These are phyloP conservation scores for Saccharomyces paradoxus DNA, from an alignment of 805 yeast species.

Conservation along the genomic window DNA sequence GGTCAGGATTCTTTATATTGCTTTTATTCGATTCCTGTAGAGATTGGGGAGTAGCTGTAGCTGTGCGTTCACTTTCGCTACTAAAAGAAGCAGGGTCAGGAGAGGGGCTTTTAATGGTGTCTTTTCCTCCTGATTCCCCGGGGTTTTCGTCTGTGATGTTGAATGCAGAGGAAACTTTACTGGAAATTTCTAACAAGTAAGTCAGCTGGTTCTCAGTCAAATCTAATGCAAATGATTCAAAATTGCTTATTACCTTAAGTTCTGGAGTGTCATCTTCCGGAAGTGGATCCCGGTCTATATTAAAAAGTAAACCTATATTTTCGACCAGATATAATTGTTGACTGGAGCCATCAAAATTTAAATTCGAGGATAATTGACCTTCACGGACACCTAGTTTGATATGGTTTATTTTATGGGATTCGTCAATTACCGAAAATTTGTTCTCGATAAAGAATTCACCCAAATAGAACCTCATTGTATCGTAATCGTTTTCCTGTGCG, in stretches of 20 bases:
- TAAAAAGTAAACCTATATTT: slow-evolving; percentile 52
- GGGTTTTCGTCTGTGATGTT: slow-evolving; percentile 37
- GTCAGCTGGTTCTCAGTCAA: slow-evolving; percentile 68
- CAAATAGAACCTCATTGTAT: slow-evolving; percentile 59
- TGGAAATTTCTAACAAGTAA: slow-evolving; percentile 47
- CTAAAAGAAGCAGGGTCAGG: slow-evolving; percentile 14
- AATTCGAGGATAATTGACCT: slow-evolving; percentile 56
- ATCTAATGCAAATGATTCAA: slow-evolving; percentile 50
- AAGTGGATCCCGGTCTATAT: slow-evolving; percentile 47
- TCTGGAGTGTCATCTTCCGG: slow-evolving; percentile 36
- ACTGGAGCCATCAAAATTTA: slow-evolving; percentile 31
- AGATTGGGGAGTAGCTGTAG: neutral
- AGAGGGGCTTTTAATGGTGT: slow-evolving; percentile 32
- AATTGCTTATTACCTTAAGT: slow-evolving; percentile 44
- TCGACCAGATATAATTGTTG: slow-evolving; percentile 61
- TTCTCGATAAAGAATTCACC: slow-evolving; percentile 78
- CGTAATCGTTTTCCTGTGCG: slow-evolving; percentile 37
- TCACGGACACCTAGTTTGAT: slow-evolving; percentile 66
- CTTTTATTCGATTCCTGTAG: neutral
- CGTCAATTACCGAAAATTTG: slow-evolving; percentile 35
- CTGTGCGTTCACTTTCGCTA: neutral
- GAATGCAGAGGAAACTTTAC: slow-evolving; percentile 49
- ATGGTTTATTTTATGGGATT: slow-evolving; percentile 37
- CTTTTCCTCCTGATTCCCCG: slow-evolving; percentile 8
- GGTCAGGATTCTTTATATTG: slow-evolving; percentile 2